Evolutionary conservation across 2,329 filamentous ascomycete species (phyloP), one percentile per base, ranked within the genome.

Genomic region (Plenodomus biglobosus): DNA sequence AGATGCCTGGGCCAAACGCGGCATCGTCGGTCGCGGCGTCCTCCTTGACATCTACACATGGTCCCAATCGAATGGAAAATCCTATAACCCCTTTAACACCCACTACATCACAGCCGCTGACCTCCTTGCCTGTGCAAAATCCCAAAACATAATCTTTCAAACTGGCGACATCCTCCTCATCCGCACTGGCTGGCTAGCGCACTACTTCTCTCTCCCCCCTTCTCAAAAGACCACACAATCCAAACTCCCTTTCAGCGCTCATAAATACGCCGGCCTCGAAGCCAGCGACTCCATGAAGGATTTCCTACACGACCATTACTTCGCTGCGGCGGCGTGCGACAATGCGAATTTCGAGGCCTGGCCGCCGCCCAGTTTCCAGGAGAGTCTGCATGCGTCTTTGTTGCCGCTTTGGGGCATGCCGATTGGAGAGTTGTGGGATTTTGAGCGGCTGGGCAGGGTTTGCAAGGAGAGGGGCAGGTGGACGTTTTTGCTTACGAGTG

Each of bases 281-380:
- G 75, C 90, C 86, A 75, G 88, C 80, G 71, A 96, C 84, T 64
- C 91, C 82, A 67, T 92, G 92, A 73, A 88, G 82, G 73, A 96
- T 77, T 83, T 96, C 87, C 59, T 91, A 92, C 76, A 89, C 85
- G 88, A 96, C 40, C 50, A 40, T 1, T 61, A 62, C 40, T 62
- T 58, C 24, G 54, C 62, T 2, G 66, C 68, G 16, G 65, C 62
- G 13, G 68, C 60, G 16, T 56, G 59, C 1, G 68, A 75, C 44
- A 58, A 67, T 4, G 68, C 56, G 21, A 70, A 66, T 3, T 69
- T 72, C 35, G 73, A 71, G 65, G 56, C 40, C 1, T 59, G 54
- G 58, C 62, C 62, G 7, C 55, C 58, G 11, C 22, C 36, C 2
- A 57, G 50, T 13, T 41, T 53, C 2, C 53, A 56, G 21, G 47